Evolutionary conservation across 345 rosid species (phyloP), one percentile per base, ranked within the genome.

Genomic region (Pseudoturritis turrita): DNA sequence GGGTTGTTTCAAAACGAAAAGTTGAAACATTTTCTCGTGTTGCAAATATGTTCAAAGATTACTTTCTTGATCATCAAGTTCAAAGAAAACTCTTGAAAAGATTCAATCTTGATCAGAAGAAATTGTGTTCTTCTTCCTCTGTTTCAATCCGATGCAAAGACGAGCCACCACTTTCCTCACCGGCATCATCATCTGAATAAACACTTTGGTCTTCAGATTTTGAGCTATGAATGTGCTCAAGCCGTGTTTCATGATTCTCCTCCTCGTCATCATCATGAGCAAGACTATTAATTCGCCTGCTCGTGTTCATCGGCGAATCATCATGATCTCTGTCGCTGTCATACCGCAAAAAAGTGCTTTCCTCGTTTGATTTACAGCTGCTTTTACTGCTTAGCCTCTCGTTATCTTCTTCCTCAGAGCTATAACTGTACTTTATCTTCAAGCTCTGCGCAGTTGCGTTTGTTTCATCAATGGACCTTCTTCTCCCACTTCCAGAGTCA

Each of bases 401-500:
- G 29, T 41, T 46, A 50, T 71, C 73, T 62, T 46, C 75, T 50
- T 59, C 78, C 69, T 74, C 81, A 62, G 63, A 70, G 66, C 72
- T 77, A 50, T 77, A 77, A 49, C 66, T 69, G 7, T 71, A 77
- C 0, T 57, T 65, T 23, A 70, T 71, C 62, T 65, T 65, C 72
- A 70, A 77, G 44, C 76, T 77, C 19, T 77, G 76, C 7, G 80
- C 80, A 40, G 46, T 49, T 43, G 54, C 55, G 4, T 70, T 64
- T 65, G 49, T 57, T 46, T 77, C 76, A 57, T 57, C 61, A 23
- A 56, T 50, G n/a, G 71, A 41, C 23, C 31, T 51, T 76, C 25
- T 57, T 31, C 15, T 64, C 33, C 49, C 62, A 21, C 49, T 63
- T 63, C 55, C 68, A 56, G 67, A 71, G 23, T 65, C 41, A 40